Evolutionary conservation across 1,284 basidiomycete genomes (phyloP), one percentile per base, ranked within the genome.

Genomic region (Psilocybe mexicana): DNA sequence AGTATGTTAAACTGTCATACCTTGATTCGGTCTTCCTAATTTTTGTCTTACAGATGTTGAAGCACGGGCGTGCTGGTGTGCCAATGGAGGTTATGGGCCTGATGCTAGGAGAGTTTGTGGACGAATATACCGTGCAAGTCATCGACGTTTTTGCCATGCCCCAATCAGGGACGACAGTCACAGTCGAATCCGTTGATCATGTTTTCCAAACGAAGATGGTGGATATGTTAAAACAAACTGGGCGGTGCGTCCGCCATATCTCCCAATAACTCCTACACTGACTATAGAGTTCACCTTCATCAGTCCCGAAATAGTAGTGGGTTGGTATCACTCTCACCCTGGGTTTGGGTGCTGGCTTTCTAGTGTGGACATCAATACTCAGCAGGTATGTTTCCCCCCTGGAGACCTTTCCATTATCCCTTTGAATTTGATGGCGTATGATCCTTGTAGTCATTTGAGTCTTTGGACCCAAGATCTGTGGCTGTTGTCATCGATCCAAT

Each of bases 61-160:
- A 99, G 77, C 97, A 99, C 72, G 97, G 97, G 18, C 88, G 97
- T 55, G 96, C 97, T 30, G 97, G 97, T 66, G 97, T 99, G 38
- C 97, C 97, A 10, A 97, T 99, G 93, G 97, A 99, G 77, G 97
- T 99, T 67, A 99, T 99, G 97, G 97, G 97, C 65, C 86, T 99
- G 58, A 96, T 99, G 93, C 83, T 99, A 28, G 97, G 97, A 26
- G 96, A 98, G 72, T 99, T 99, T 66, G 93, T 99, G 48, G 97
- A 99, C 77, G 97, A 99, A 71, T 99, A 98, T 78, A 98, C 95
- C 0, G 92, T 96, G 23, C 90, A 96, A 72, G 96, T 98, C 55
- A 92, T 98, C 70, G 97, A 99, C 71, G 97, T 99, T 61, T 99
- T 99, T 70, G 97, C 97, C 46, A 99, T 99, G 97, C 97, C 97